phyloP scores from a whole-genome alignment of 106 monocot species.

The Dioscorea alata region DNA sequence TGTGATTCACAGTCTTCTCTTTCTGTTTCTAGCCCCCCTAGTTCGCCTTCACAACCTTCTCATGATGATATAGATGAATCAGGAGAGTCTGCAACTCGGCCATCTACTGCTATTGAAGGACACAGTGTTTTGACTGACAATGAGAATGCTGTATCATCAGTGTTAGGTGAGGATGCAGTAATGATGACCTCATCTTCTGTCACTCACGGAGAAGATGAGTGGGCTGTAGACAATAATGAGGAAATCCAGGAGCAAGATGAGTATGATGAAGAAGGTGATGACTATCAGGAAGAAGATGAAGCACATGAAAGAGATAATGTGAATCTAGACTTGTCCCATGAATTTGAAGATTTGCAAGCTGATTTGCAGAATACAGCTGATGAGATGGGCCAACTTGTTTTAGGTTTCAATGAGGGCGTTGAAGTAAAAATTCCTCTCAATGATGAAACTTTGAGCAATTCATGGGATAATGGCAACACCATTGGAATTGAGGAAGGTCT shows the following conservation, averaged over 20 bases:
- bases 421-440: constrained; percentile 36
- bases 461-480: constrained; percentile 16
- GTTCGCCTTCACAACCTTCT: constrained; percentile 72
- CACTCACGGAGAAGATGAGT: constrained; percentile 65
- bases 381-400: constrained; percentile 41
- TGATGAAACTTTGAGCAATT: constrained; percentile 28
- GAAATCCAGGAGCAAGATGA: constrained; percentile 46
- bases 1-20: constrained; percentile 75
- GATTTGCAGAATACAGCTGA: constrained; percentile 13
- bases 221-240: constrained; percentile 54
- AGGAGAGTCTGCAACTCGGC: constrained; percentile 39
- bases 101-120: constrained; percentile 36
- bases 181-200: constrained; percentile 18
- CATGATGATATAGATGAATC: constrained; percentile 85
- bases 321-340: constrained; percentile 26
- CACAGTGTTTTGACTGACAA: constrained; percentile 35
- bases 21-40: constrained; percentile 83
- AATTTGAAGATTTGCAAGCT: constrained; percentile 20
- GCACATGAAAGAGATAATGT: constrained; percentile 40
- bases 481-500: background rate
- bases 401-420: constrained; percentile 55
- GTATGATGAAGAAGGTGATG: constrained; percentile 59
- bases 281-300: constrained; percentile 51
- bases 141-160: constrained; percentile 15
- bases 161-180: constrained; percentile 19